These are phyloP conservation scores for Panaeolus papilionaceus DNA, from an alignment of 768 basidiomycete genomes.

Conservation along the genomic window DNA sequence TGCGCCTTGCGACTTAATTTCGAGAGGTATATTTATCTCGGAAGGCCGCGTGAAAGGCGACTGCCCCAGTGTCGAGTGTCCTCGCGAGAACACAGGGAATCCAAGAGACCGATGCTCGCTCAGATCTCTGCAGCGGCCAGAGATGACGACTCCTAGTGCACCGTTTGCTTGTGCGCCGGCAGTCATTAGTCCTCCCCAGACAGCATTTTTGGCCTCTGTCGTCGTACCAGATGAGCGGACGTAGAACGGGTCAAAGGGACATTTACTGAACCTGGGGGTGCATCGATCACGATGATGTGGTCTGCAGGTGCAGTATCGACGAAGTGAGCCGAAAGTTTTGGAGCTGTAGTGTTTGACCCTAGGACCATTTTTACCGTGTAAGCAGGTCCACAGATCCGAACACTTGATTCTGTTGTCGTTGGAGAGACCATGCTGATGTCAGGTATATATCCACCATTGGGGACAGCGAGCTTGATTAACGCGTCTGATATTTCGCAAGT, in stretches of 20 bases:
- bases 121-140: constrained; percentile 85
- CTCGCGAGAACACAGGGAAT: constrained; percentile 86
- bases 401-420: constrained; percentile 32
- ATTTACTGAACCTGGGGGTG: constrained; percentile 63
- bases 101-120: constrained; percentile 70
- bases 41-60: constrained; percentile 84
- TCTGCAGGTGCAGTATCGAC: constrained; percentile 77
- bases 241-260: constrained; percentile 19
- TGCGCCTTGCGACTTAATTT: constrained; percentile 48
- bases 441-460: constrained; percentile 81
- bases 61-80: constrained; percentile 87
- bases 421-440: constrained; percentile 71
- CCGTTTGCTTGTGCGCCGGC: constrained; percentile 79
- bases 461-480: constrained; percentile 75
- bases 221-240: constrained; percentile 27
- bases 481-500: constrained; percentile 91
- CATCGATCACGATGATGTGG: constrained; percentile 75
- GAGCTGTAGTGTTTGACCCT: constrained; percentile 60
- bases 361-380: constrained; percentile 89
- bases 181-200: constrained; percentile 94
- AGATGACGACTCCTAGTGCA: constrained; percentile 79
- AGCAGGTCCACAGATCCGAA: constrained; percentile 72
- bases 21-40: constrained; percentile 70
- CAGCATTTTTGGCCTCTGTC: constrained; percentile 76
- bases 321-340: constrained; percentile 75